Evolutionary conservation across 305 asterid genomes (phyloP).

Genomic region (Salvia sclarea): DNA sequence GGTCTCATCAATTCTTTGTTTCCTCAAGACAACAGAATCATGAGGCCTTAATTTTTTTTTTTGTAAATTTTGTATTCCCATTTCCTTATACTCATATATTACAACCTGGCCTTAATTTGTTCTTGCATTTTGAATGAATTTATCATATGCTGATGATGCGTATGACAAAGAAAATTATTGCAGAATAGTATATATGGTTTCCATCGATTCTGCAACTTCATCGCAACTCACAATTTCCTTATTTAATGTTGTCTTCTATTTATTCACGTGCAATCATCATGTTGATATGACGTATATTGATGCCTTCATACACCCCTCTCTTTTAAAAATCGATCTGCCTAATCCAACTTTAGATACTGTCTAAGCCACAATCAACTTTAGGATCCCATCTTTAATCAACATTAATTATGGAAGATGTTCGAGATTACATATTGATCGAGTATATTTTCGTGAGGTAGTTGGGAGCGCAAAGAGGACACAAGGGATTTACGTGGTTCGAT

Average conservation of each 20-base stretch:
- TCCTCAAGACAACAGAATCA: background rate
- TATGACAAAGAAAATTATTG: background rate
- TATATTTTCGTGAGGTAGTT: too few relatives aligned
- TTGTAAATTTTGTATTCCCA: background rate
- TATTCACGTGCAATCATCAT: slow-evolving; percentile 7
- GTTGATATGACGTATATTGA: background rate
- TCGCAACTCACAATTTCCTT: background rate
- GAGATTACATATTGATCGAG: too few relatives aligned
- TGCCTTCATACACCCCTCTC: too few relatives aligned
- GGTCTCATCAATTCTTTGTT: background rate
- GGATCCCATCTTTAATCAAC: background rate
- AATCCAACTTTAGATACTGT: background rate
- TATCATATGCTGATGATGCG: background rate
- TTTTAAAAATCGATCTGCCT: background rate
- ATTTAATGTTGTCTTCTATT: background rate
- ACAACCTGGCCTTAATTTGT: too few relatives aligned
- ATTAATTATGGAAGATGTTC: background rate
- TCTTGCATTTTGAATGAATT: too few relatives aligned
- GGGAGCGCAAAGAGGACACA: too few relatives aligned
- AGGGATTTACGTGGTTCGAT: too few relatives aligned
- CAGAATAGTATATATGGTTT: background rate
- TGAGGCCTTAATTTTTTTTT: background rate
- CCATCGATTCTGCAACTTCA: background rate
- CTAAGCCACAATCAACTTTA: background rate
- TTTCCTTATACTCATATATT: background rate